These are phyloP conservation scores for Arthrobotrys iridis DNA, from an alignment of 2,329 filamentous ascomycete genomes.

Conservation along the genomic window DNA sequence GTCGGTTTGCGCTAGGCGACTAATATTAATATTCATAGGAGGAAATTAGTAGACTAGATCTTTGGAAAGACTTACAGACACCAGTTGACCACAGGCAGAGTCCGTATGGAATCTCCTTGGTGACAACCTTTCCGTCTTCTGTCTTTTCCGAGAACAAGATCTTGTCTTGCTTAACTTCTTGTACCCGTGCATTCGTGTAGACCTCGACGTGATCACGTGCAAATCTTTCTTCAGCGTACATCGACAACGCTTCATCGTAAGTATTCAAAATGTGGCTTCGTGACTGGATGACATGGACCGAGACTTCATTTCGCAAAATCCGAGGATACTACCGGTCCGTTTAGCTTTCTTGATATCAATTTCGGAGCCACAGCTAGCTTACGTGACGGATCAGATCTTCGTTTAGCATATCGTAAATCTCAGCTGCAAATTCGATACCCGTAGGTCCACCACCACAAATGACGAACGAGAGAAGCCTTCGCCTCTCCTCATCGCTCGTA, in stretches of 20 bases:
- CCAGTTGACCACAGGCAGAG: slow-evolving; percentile 99
- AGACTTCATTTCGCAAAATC: slow-evolving; percentile 95
- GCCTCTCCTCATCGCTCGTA: slow-evolving; percentile 85
- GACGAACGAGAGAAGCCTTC: slow-evolving; percentile 91
- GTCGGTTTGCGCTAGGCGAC: slow-evolving; percentile 72
- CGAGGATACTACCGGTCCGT: slow-evolving; percentile 74
- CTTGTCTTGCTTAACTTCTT: slow-evolving; percentile 82
- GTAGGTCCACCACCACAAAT: slow-evolving; percentile 94
- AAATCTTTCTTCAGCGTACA: slow-evolving; percentile 90
- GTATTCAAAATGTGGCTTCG: slow-evolving; percentile 96
- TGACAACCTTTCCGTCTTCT: slow-evolving; percentile 76
- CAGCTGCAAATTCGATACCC: slow-evolving; percentile 96
- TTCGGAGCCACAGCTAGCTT: neutral
- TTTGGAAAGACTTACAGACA: slow-evolving; percentile 66
- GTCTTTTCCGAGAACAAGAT: slow-evolving; percentile 89
- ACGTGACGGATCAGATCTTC: slow-evolving; percentile 73
- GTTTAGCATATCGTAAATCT: slow-evolving; percentile 94
- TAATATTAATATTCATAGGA: neutral
- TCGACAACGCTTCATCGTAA: slow-evolving; percentile 92
- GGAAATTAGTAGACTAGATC: neutral
- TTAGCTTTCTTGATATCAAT: neutral
- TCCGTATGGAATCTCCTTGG: slow-evolving; percentile 92
- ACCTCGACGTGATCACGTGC: slow-evolving; percentile 90
- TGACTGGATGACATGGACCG: slow-evolving; percentile 95
- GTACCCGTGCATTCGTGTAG: slow-evolving; percentile 90